Conservation (phyloP, 176 grass and related monocot genomes). For the Aegilops bicornis region DNA sequence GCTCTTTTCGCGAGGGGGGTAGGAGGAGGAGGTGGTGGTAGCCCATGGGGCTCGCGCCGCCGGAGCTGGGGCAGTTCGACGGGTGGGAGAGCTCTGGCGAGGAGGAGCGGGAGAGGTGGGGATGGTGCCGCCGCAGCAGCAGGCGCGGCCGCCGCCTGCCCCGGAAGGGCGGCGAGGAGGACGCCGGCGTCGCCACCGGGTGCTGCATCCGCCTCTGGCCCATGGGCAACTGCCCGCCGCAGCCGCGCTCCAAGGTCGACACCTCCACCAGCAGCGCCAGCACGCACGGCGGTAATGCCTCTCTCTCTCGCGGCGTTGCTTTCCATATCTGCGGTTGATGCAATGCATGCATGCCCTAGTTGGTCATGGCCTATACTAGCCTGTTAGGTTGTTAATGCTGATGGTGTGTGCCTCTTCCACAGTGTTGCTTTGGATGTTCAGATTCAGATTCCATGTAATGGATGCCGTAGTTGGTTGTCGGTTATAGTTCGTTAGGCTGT, state of each 20-base stretch:
- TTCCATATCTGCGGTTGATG: neutral
- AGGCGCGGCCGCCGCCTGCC: neutral
- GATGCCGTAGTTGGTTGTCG: neutral
- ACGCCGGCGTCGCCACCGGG: conserved; percentile 27
- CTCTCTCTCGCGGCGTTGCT: neutral
- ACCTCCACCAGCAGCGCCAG: conserved; percentile 59
- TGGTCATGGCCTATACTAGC: neutral
- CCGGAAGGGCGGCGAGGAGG: conserved; percentile 26
- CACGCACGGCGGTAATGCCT: conserved; percentile 48
- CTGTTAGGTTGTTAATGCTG: neutral
- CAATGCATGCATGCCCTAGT: neutral
- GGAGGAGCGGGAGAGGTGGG: conserved; percentile 58
- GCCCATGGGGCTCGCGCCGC: conserved; percentile 53
- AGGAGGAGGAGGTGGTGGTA: neutral
- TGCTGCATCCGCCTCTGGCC: conserved; percentile 66
- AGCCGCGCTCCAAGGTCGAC: conserved; percentile 48
- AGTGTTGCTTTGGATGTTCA: neutral
- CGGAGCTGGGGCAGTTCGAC: conserved; percentile 61
- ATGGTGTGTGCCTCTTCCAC: neutral
- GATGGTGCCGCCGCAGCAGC: conserved; percentile 46
- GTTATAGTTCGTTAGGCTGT: neutral
- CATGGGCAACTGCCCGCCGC: conserved; percentile 37
- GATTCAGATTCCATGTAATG: neutral
- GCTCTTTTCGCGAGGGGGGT: neutral
- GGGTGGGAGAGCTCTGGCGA: conserved; percentile 67